Evolutionary conservation across 192 early-diverging fungal species (phyloP).

Genomic region (Coemansia sp.): DNA sequence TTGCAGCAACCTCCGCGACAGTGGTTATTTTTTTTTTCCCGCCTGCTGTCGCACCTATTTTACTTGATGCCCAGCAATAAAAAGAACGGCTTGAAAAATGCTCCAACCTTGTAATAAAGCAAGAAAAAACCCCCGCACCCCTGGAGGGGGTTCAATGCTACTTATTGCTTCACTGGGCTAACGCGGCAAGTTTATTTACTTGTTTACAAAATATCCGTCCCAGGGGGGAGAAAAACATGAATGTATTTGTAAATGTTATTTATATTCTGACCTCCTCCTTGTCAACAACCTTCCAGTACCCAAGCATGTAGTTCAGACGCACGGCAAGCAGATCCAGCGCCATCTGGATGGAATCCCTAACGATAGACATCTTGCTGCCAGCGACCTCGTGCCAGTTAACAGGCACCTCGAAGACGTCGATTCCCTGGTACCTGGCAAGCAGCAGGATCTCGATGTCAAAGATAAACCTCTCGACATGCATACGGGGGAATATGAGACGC

Average conservation of each 20-base stretch:
- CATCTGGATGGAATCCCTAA: conserved; percentile 88
- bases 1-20: too few species aligned
- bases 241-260: neutral
- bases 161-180: too few species aligned
- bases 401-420: conserved; percentile 85
- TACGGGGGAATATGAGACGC: conserved; percentile 74
- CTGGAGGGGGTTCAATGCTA: too few species aligned
- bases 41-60: too few species aligned
- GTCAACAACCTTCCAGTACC: conserved; percentile 65
- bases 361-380: conserved; percentile 88
- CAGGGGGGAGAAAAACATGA: neutral
- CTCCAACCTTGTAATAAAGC: too few species aligned
- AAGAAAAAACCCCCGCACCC: too few species aligned
- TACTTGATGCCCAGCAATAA: too few species aligned
- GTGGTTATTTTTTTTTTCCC: too few species aligned
- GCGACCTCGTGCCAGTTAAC: conserved; percentile 97
- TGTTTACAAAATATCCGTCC: neutral
- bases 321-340: conserved; percentile 84
- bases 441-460: conserved; percentile 96
- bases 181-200: too few species aligned
- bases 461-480: conserved; percentile 97
- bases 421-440: conserved; percentile 67
- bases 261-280: neutral
- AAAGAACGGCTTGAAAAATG: too few species aligned
- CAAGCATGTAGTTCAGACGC: conserved; percentile 79